Base-by-base conservation (phyloP, 2,329 filamentous ascomycete species). In the Colletotrichum noveboracense region DNA sequence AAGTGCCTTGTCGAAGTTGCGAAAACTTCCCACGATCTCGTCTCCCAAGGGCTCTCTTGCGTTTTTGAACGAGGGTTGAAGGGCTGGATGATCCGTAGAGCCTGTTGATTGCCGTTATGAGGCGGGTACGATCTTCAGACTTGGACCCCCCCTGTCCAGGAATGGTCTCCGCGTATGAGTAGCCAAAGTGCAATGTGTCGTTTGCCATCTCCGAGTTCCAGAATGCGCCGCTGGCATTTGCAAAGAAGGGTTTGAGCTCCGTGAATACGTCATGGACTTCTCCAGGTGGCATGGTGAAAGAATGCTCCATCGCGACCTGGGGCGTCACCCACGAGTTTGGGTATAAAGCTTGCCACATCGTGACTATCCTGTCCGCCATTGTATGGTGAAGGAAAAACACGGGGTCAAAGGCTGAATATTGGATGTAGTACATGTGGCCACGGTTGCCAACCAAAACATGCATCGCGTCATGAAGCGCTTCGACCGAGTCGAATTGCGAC, bases 331-430 rank as follows among this genome's bases (percentile, higher is more conserved):
- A 96, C 32, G 90, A 90, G 24, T 91, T 86, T 0, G 93, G 94
- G 77, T 97, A 90, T 16, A 97, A 83, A 1, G 89, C 87, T 85
- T 97, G 94, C 94, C 94, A 97, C 76, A 97, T 89, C 36, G 94
- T 91, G 77, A 95, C 91, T 32, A 94, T 84, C 4, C 95, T 91
- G 80, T 97, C 95, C 9, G 95, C 90, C 83, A 94, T 96, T 77
- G 88, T 86, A 79, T 96, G 95, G 80, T 96, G 94, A 10, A 96
- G 85, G 84, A 93, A 94, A 84, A 96, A 96, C 14, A 95, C 86
- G 0, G 95, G 95, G 80, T 97, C 95, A 81, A 95, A 97, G 0
- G 93, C 91, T 3, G 94, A 94, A 79, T 94, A 93, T 21, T 92
- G 91, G 36, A 93, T 91, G 82, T 91, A 94, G 56, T 89, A 91